Conservation (phyloP, 306 rosid species). For the Prunus salicina region DNA sequence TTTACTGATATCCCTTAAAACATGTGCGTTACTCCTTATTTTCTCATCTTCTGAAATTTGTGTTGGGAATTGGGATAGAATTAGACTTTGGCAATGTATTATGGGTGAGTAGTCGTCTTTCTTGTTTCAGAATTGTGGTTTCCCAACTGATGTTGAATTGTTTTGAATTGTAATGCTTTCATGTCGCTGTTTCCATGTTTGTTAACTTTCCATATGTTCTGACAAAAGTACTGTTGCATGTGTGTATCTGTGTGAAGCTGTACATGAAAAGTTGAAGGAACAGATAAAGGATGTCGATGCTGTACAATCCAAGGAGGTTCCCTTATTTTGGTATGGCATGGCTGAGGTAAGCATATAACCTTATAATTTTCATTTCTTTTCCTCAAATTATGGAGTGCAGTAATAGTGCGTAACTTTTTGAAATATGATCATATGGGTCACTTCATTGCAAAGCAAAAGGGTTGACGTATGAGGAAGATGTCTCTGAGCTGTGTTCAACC, state of each 20-base stretch:
- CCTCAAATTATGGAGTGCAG: neutral
- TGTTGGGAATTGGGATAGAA: neutral
- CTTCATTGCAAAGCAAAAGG: neutral
- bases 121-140: neutral
- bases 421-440: neutral
- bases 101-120: neutral
- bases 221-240: neutral
- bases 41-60: neutral
- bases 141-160: neutral
- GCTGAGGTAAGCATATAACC: constrained; percentile 70
- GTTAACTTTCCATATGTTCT: neutral
- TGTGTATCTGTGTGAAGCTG: constrained; percentile 43
- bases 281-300: constrained; percentile 67
- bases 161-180: neutral
- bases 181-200: neutral
- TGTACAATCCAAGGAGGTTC: constrained; percentile 72
- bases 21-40: neutral
- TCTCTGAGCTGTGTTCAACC: neutral
- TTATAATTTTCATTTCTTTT: neutral
- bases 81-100: neutral
- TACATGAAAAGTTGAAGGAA: constrained; percentile 51
- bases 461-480: too few relatives aligned
- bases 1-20: neutral
- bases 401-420: neutral
- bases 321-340: constrained; percentile 77